A percentile compares a stretch with the other conserved stretches of the same genome.
These are phyloP conservation scores for Fusarium sp. DNA, from an alignment of 2,329 filamentous ascomycete species.

Conservation along the genomic window DNA sequence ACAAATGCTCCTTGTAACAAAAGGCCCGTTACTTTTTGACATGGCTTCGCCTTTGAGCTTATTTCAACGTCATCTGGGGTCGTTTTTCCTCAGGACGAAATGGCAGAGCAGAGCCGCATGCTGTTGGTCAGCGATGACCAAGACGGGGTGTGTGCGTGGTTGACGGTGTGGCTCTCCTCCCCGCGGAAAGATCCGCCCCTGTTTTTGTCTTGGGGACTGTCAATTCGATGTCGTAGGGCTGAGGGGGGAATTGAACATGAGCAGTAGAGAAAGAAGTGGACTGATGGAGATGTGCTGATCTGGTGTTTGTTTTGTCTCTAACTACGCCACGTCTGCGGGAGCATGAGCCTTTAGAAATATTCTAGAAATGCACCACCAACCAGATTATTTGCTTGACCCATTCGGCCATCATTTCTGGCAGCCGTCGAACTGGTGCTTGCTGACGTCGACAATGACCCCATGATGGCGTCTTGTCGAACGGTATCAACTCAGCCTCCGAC, in stretches of 20 bases:
- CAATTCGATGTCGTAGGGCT: conserved; percentile 2
- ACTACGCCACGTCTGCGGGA: too few species aligned
- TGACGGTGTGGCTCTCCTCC: conserved; percentile 2
- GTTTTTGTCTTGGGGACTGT: not conserved
- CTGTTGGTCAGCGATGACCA: conserved; percentile 39
- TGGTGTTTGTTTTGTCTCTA: too few species aligned
- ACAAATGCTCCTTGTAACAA: not conserved
- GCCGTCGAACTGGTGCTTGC: too few species aligned
- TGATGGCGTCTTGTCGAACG: too few species aligned
- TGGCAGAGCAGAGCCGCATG: conserved; percentile 7
- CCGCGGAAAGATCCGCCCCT: conserved; percentile 14
- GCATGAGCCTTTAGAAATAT: too few species aligned
- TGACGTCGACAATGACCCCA: too few species aligned
- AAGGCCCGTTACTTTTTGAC: not conserved
- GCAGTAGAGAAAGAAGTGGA: not conserved
- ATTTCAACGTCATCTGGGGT: conserved; percentile 38
- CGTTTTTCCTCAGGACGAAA: not conserved
- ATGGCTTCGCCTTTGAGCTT: conserved; percentile 28
- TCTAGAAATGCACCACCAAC: too few species aligned
- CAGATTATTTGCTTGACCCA: too few species aligned
- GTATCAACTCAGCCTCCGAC: too few species aligned
- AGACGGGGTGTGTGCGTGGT: conserved; percentile 4
- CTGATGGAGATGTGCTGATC: not conserved
- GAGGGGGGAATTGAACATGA: not conserved
- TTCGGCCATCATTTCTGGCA: too few species aligned